Evolutionary conservation across 2,329 filamentous ascomycete species (phyloP), one percentile per base, ranked within the genome.

Genomic region (Acarospora socialis): DNA sequence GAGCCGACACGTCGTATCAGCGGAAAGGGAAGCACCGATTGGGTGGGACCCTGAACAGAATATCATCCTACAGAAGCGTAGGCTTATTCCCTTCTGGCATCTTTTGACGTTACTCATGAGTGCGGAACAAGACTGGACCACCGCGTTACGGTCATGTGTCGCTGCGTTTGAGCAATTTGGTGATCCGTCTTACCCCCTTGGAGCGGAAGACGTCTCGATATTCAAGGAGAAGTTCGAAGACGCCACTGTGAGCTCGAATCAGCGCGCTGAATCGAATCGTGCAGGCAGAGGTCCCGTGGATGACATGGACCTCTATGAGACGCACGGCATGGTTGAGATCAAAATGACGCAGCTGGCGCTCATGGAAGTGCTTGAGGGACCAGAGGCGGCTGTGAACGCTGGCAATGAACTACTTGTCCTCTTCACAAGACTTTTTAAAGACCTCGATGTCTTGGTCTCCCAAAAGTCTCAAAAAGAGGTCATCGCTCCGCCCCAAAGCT

Each of bases 311-410:
- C 72, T 76, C 36, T 72, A 74, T 16, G 86, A 95, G 50, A 92
- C 84, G 49, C 81, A 86, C 52, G 71, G 73, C 29, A 77, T 98
- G 24, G 58, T 98, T n/a, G 81, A 95, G 53, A 75, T 94, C 39
- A 92, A 92, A 54, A 92, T 95, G 72, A 94, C 87, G 7, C 86
- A 95, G 48, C 63, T 98, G 37, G 70, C 80, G 3, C 67, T 98
- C 13, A 56, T 90, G 3, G 87, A 95, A 54, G 60, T 90, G 10
- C 60, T 82, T 3, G 84, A 94, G 50, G 84, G 84, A 1, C 74
- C 84, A 0, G 77, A 82, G 36, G 72, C 77, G 35, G 87, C 90
- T 12, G 81, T 95, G 30, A 93, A 93, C 49, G 77, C 80, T 38
- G 86, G 81, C 49, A 74, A 82, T 42, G 84, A 94, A 53, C 64